These are phyloP conservation scores for Alternaria conjuncta DNA, from an alignment of 2,329 filamentous ascomycete genomes.

Conservation along the genomic window DNA sequence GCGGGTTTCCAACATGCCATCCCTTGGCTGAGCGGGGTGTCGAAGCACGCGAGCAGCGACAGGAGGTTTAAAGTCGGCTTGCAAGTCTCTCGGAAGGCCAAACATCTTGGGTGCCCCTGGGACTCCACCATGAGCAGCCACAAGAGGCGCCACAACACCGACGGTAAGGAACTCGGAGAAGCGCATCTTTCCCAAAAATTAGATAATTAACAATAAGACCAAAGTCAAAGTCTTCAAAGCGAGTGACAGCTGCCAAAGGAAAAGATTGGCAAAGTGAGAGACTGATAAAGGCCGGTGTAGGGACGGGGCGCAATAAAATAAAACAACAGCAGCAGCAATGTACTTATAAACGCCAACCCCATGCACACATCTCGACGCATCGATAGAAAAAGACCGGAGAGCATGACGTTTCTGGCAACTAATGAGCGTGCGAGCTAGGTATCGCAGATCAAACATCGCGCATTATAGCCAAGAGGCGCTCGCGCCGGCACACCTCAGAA, in stretches of 20 bases:
- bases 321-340: not conserved
- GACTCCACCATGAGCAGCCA: constrained; percentile 41
- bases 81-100: constrained; percentile 41
- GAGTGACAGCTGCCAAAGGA: constrained; percentile 4
- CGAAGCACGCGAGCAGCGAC: constrained; percentile 30
- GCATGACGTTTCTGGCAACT: constrained; percentile 10
- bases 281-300: not conserved
- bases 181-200: constrained; percentile 29
- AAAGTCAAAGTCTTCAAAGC: not conserved
- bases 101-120: constrained; percentile 44
- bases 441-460: constrained; percentile 2
- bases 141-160: constrained; percentile 38
- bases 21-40: constrained; percentile 18
- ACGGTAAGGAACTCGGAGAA: constrained; percentile 38
- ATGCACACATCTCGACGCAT: not conserved
- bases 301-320: constrained; percentile 1
- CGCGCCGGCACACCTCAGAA: not conserved
- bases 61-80: constrained; percentile 28
- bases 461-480: constrained; percentile 5
- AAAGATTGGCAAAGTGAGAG: constrained; percentile 6
- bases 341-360: constrained; percentile 3
- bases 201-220: constrained; percentile 1
- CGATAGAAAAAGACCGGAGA: constrained; percentile 5
- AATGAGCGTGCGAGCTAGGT: constrained; percentile 10
- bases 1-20: constrained; percentile 36